Conservation (phyloP, 2,329 filamentous ascomycete genomes). For the Talaromyces funiculosus region DNA sequence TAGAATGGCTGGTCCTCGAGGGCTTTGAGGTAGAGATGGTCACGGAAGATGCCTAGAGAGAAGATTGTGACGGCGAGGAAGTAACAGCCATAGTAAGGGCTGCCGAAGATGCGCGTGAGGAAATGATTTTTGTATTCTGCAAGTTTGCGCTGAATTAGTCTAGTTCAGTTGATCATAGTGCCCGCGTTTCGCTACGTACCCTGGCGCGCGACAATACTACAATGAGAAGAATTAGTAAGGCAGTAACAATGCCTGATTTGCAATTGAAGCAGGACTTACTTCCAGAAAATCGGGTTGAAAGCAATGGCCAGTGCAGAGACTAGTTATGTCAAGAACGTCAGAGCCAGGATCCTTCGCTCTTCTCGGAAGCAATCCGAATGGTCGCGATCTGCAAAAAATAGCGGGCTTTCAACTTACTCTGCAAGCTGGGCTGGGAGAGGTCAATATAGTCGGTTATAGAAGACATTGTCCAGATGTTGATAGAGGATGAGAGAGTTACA, state of each 20-base stretch:
- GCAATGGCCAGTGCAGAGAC: conserved; percentile 76
- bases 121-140: conserved; percentile 86
- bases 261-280: conserved; percentile 56
- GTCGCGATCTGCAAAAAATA: neutral
- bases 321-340: conserved; percentile 32
- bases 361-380: conserved; percentile 7
- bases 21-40: conserved; percentile 79
- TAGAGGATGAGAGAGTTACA: neutral
- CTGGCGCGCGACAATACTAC: conserved; percentile 74
- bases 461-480: conserved; percentile 24
- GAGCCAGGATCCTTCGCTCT: conserved; percentile 1
- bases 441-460: conserved; percentile 48
- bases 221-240: neutral
- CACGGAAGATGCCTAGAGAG: conserved; percentile 80
- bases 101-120: conserved; percentile 81
- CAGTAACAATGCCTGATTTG: neutral
- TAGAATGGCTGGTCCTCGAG: conserved; percentile 71
- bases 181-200: conserved; percentile 44
- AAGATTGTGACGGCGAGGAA: conserved; percentile 85
- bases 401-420: conserved; percentile 47
- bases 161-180: neutral
- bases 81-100: conserved; percentile 77
- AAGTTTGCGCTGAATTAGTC: conserved; percentile 14
- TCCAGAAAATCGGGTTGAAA: conserved; percentile 99
- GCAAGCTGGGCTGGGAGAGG: conserved; percentile 60